Percentiles rank a stretch among this genome's conserved stretches.
Conservation (phyloP, 805 yeast genomes). For the Hanseniaspora pseudoguilliermondii region DNA sequence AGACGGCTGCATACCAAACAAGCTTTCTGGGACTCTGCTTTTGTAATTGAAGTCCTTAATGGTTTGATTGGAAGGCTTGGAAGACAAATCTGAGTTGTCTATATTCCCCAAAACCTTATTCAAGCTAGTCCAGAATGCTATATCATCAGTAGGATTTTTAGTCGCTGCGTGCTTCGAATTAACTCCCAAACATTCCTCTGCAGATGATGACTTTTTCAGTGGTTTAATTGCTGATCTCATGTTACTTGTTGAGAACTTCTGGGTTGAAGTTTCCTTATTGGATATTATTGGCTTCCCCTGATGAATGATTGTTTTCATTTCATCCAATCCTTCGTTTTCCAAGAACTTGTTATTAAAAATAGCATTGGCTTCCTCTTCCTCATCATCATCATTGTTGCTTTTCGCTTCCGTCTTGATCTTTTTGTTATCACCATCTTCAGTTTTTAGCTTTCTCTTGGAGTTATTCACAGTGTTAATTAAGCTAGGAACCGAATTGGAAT, state of each 20-base stretch:
- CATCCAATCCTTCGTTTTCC: conserved; percentile 31
- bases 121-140: conserved; percentile 15
- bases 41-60: not conserved
- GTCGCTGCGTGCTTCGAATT: not conserved
- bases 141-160: conserved; percentile 11
- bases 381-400: not conserved
- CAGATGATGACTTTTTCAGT: not conserved
- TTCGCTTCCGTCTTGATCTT: not conserved
- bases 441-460: not conserved
- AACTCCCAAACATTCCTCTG: not conserved
- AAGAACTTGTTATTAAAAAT: conserved; percentile 26
- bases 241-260: conserved; percentile 6
- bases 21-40: conserved; percentile 14
- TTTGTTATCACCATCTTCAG: not conserved
- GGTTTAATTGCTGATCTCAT: conserved; percentile 11
- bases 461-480: conserved; percentile 7
- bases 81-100: not conserved
- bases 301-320: conserved; percentile 19
- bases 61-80: not conserved
- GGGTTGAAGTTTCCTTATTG: not conserved
- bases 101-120: conserved; percentile 14
- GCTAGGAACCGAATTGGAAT: conserved; percentile 9
- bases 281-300: conserved; percentile 12
- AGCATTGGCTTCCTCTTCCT: conserved; percentile 18
- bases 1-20: conserved; percentile 12